Conservation (phyloP, 306 rosid species). For the Purshia tridentata region DNA sequence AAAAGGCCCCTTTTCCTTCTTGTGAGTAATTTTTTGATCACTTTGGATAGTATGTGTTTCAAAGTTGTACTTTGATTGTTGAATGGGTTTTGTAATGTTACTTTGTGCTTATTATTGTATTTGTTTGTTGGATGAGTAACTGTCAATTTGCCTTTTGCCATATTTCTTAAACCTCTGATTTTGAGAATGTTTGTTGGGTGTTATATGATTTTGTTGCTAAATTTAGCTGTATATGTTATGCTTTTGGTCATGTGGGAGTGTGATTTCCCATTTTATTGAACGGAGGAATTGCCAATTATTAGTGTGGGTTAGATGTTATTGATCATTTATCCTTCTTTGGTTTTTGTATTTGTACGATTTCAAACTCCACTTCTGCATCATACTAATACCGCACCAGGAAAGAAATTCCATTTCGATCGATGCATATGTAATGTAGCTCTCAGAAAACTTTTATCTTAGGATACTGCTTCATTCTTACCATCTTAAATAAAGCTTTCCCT, state of each 20-base stretch:
- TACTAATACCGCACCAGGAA: not conserved
- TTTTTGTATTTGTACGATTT: not conserved
- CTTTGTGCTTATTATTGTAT: not conserved
- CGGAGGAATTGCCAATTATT: not conserved
- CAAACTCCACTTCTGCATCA: not conserved
- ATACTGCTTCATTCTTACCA: not conserved
- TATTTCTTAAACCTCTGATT: not conserved
- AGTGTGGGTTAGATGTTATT: not conserved
- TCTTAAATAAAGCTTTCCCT: not conserved
- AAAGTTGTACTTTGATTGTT: not conserved
- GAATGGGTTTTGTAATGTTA: not conserved
- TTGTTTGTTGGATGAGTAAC: not conserved
- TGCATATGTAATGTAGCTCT: not conserved
- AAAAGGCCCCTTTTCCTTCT: conserved; percentile 58
- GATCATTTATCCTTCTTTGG: not conserved
- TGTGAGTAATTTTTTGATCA: conserved; percentile 45
- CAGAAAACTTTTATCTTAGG: not conserved
- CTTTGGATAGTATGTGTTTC: not conserved
- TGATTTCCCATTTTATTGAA: not conserved
- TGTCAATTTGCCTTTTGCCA: not conserved
- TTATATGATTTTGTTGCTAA: not conserved
- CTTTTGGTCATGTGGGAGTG: not conserved
- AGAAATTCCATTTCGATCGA: not conserved
- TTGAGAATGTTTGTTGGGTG: not conserved
- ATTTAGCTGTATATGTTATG: not conserved